Evolutionary conservation across 192 early-diverging fungal genomes (phyloP), one percentile per base, ranked within the genome.

Genomic region (Lunasporangiospora selenospora): DNA sequence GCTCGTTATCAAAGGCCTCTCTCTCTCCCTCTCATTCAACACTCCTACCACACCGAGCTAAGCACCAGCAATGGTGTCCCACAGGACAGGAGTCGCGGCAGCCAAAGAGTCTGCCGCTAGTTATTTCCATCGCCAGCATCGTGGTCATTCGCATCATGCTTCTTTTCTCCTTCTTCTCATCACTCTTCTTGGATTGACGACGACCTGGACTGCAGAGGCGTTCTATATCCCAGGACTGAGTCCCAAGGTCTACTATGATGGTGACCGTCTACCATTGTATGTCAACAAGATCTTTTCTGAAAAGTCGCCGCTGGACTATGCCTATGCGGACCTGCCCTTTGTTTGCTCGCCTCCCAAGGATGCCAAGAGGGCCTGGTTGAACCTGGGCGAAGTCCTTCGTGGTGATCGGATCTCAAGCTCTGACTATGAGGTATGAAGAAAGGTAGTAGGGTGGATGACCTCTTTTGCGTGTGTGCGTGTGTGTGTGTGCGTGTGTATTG

Each of bases 201-300:
- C n/a, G n/a, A n/a, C 61, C 4, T 43, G 54, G 16, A 31, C 27
- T 7, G 34, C 54, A 32, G 15, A 41, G 1, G 65, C 63, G 3
- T 77, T 77, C 48, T 77, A 77, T 42, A 69, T 77, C 30, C 75
- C 75, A 37, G 75, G 75, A 3, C 36, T 77, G 23, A 77, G 75
- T n/a, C 66, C 75, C 0, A 65, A 47, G 7, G 62, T 69, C 32
- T 77, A 64, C 53, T 60, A 66, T 7, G 45, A 76, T 8, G 84
- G 80, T 8, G 85, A 89, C 29, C 27, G 45, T 4, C 82, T 92
- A 37, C 83, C 87, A 3, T 50, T 92, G 1, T 79, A 79, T 29
- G 85, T 90, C 3, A 89, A 89, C 62, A 90, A 89, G 47, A 81
- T 87, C 40, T 89, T 83, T 49, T 90, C 90, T 18, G 79, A 88